Percentiles rank a stretch among this genome's conserved stretches.
Evolutionary conservation across 2,329 filamentous ascomycete species (phyloP).

Genomic region (Echinosphaeria canescens): DNA sequence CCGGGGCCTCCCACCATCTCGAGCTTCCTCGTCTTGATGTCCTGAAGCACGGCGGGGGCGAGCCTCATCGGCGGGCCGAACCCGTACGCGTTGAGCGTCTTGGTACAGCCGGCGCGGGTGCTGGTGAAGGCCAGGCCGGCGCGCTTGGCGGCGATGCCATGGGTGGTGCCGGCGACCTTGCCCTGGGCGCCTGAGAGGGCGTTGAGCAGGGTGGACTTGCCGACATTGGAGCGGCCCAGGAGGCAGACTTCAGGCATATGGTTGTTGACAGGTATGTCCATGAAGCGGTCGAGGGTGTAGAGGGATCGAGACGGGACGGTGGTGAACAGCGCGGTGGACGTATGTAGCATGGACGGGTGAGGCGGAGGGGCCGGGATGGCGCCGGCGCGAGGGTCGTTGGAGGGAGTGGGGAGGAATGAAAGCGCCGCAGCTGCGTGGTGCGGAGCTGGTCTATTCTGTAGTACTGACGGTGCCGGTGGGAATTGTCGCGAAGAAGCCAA

Average conservation of each 20-base stretch:
- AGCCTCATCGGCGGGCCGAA: constrained; percentile 19
- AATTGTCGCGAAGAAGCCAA: too few relatives aligned
- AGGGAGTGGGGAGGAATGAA: constrained; percentile 9
- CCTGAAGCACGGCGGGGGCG: constrained; percentile 3
- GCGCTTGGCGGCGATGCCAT: constrained; percentile 13
- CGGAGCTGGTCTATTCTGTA: background rate
- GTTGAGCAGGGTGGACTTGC: constrained; percentile 79
- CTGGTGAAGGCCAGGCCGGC: constrained; percentile 28
- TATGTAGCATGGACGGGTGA: constrained; percentile 3
- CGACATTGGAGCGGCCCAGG: constrained; percentile 73
- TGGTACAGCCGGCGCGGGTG: constrained; percentile 26
- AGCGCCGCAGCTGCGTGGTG: constrained; percentile 1
- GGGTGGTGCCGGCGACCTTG: constrained; percentile 7
- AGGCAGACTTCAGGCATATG: constrained; percentile 45
- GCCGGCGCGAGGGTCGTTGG: constrained; percentile 5
- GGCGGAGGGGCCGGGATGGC: constrained; percentile 6
- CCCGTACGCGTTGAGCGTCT: constrained; percentile 31
- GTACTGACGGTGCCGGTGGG: too few relatives aligned
- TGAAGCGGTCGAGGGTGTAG: constrained; percentile 25
- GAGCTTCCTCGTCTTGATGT: constrained; percentile 1
- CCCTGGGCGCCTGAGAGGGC: constrained; percentile 35
- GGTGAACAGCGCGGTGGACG: constrained; percentile 12
- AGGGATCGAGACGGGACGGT: too few relatives aligned
- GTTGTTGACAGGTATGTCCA: constrained; percentile 25
- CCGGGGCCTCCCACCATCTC: constrained; percentile 1